Evolutionary conservation across 2,329 filamentous ascomycete species (phyloP).

Genomic region (Neophaeococcomyces mojaviensis): DNA sequence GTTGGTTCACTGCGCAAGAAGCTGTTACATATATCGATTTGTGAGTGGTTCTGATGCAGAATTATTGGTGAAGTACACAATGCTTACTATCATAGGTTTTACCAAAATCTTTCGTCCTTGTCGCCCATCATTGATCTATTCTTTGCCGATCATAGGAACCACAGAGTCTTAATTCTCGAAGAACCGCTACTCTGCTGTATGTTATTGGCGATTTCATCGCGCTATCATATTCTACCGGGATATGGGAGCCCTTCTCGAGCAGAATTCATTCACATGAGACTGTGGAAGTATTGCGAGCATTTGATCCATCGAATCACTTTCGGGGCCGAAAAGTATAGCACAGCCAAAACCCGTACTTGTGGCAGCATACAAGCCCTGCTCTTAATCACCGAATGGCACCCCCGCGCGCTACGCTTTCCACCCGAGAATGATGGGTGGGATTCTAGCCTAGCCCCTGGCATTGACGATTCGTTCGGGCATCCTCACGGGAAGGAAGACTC

Average conservation of each 20-base stretch:
- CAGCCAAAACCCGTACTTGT: slow-evolving; percentile 42
- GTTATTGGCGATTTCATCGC: slow-evolving; percentile 49
- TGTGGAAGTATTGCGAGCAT: slow-evolving; percentile 50
- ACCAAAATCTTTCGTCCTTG: slow-evolving; percentile 44
- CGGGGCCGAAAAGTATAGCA: slow-evolving; percentile 46
- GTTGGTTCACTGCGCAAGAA: slow-evolving; percentile 49
- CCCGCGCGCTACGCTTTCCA: slow-evolving; percentile 47
- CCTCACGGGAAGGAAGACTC: slow-evolving; percentile 20
- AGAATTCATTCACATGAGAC: slow-evolving; percentile 46
- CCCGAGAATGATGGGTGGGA: slow-evolving; percentile 50
- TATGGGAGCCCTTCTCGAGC: slow-evolving; percentile 41
- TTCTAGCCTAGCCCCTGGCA: slow-evolving; percentile 3
- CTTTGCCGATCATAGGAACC: slow-evolving; percentile 43
- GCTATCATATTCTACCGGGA: slow-evolving; percentile 40
- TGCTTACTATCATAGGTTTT: slow-evolving; percentile 27
- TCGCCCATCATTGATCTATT: slow-evolving; percentile 46
- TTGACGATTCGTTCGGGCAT: slow-evolving; percentile 35
- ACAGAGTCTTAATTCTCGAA: slow-evolving; percentile 41
- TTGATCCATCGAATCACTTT: slow-evolving; percentile 48
- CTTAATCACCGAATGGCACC: slow-evolving; percentile 51
- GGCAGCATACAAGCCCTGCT: slow-evolving; percentile 49
- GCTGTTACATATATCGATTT: slow-evolving; percentile 47
- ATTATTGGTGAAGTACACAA: slow-evolving; percentile 21
- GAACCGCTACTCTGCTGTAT: slow-evolving; percentile 48
- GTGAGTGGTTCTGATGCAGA: slow-evolving; percentile 19